phyloP scores from a whole-genome alignment of 2,329 filamentous ascomycete genomes.

The Diplodia corticola region DNA sequence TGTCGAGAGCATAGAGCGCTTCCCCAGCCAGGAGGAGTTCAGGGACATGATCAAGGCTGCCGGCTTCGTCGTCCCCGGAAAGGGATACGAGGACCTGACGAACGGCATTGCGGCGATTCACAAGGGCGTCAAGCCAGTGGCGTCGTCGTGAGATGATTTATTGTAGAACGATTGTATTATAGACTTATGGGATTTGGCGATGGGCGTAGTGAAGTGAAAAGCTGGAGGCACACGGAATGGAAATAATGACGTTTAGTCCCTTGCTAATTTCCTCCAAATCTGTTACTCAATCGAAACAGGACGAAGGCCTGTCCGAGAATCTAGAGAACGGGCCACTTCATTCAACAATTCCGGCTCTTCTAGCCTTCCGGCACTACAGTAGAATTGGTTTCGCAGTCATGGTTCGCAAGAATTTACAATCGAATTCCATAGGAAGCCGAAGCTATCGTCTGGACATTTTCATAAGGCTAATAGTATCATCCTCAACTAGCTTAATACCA shows the following conservation, averaged over 20 bases:
- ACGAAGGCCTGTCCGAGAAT: too few species aligned
- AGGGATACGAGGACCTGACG: slow-evolving; percentile 80
- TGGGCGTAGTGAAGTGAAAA: not conserved
- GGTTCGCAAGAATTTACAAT: too few species aligned
- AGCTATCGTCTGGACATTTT: too few species aligned
- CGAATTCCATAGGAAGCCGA: too few species aligned
- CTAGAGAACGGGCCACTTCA: too few species aligned
- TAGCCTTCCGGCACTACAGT: too few species aligned
- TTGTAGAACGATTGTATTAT: not conserved
- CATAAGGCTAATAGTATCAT: too few species aligned
- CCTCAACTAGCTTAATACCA: too few species aligned
- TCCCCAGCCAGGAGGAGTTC: slow-evolving; percentile 84
- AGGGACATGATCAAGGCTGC: slow-evolving; percentile 78
- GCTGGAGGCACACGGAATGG: not conserved
- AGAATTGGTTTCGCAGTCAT: too few species aligned
- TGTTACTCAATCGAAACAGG: not conserved
- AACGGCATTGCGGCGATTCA: slow-evolving; percentile 94
- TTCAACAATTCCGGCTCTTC: too few species aligned
- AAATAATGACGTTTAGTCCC: not conserved
- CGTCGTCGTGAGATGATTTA: not conserved
- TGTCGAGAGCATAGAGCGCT: slow-evolving; percentile 94
- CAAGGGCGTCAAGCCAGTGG: slow-evolving; percentile 81
- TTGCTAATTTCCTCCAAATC: not conserved
- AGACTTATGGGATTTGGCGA: not conserved
- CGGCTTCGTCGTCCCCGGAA: slow-evolving; percentile 77